phyloP scores from a whole-genome alignment of 2,329 filamentous ascomycete genomes.

The Purpureocillium takamizusanense region DNA sequence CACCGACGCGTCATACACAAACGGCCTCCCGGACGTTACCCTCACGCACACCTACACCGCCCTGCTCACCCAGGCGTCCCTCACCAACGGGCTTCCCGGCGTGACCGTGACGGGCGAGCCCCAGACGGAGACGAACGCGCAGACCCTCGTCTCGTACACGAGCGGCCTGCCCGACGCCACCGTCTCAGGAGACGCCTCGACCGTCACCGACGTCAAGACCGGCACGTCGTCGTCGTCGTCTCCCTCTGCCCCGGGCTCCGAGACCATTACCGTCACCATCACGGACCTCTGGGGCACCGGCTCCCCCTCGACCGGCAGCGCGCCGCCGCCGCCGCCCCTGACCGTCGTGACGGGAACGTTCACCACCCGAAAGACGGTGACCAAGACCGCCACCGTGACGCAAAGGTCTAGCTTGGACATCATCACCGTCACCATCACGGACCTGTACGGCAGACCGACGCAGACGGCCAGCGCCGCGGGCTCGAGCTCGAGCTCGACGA shows the following conservation, averaged over 20 bases:
- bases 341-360: background rate
- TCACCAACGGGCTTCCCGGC: slow-evolving; percentile 12
- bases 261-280: slow-evolving; percentile 18
- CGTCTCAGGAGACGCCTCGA: slow-evolving; percentile 20
- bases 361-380: slow-evolving; percentile 13
- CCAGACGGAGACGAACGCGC: slow-evolving; percentile 12
- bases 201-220: slow-evolving; percentile 18
- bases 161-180: slow-evolving; percentile 18
- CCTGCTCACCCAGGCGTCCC: slow-evolving; percentile 3
- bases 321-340: background rate
- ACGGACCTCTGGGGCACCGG: slow-evolving; percentile 19
- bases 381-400: slow-evolving; percentile 14
- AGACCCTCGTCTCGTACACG: slow-evolving; percentile 13
- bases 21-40: slow-evolving; percentile 15
- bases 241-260: too few relatives aligned
- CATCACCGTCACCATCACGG: slow-evolving; percentile 17
- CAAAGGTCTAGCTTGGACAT: slow-evolving; percentile 9
- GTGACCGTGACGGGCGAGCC: slow-evolving; percentile 19
- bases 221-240: slow-evolving; percentile 13
- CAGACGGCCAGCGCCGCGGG: background rate
- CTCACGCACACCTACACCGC: slow-evolving; percentile 16
- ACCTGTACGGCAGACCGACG: slow-evolving; percentile 1
- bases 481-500: background rate
- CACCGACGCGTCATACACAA: slow-evolving; percentile 7
- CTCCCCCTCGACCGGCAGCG: background rate